Percentiles rank a stretch among this genome's conserved stretches.
phyloP scores from a whole-genome alignment of 2,329 filamentous ascomycete genomes.

The Paracamarosporium sp. region DNA sequence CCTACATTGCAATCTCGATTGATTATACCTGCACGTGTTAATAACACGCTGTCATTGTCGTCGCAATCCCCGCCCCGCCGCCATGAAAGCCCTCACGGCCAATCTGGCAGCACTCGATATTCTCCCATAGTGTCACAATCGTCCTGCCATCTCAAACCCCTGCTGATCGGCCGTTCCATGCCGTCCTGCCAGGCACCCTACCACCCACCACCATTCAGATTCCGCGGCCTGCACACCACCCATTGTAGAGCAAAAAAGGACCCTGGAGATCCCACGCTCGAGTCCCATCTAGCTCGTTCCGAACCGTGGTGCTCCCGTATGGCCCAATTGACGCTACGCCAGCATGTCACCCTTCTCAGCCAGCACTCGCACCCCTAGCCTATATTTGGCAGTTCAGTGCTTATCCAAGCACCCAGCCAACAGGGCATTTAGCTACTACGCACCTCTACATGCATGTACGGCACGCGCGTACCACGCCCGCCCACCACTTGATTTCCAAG shows the following conservation, averaged over 20 bases:
- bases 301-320: neutral
- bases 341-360: conserved; percentile 9
- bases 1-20: neutral
- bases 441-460: too few relatives aligned
- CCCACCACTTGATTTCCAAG: neutral
- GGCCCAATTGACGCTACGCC: conserved; percentile 1
- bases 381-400: conserved; percentile 18
- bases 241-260: neutral
- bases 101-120: neutral
- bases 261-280: neutral
- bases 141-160: neutral
- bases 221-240: neutral
- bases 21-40: neutral
- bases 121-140: neutral
- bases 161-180: neutral
- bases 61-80: too few relatives aligned
- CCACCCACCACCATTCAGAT: neutral
- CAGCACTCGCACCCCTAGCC: conserved; percentile 7
- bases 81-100: neutral
- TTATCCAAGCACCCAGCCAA: conserved; percentile 6
- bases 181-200: neutral
- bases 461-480: neutral
- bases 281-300: neutral
- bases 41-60: too few relatives aligned
- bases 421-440: neutral